Percentiles rank a stretch among this genome's conserved stretches.
phyloP scores from a whole-genome alignment of 2,329 filamentous ascomycete species.

The Fusarium sterilihyphosum region DNA sequence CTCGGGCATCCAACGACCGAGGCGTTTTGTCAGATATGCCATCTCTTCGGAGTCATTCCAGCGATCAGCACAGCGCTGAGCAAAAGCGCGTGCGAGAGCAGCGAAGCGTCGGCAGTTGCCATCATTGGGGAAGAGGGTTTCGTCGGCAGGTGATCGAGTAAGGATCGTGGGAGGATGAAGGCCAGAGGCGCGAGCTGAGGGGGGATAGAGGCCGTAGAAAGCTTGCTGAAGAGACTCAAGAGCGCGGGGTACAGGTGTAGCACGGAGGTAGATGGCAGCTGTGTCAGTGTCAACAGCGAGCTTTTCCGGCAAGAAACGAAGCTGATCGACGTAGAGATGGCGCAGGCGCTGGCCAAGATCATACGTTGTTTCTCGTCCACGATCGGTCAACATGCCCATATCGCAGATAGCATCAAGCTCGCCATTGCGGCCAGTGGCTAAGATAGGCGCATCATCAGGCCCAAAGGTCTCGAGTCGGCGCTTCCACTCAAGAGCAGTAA shows the following conservation, averaged over 20 bases:
- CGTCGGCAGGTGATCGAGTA: constrained; percentile 71
- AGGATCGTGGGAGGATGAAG: constrained; percentile 74
- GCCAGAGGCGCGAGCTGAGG: constrained; percentile 51
- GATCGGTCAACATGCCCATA: constrained; percentile 79
- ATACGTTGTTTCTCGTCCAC: constrained; percentile 76
- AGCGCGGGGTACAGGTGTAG: constrained; percentile 79
- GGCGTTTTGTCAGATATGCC: constrained; percentile 79
- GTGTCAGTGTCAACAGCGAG: constrained; percentile 63
- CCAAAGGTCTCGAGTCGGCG: constrained; percentile 87
- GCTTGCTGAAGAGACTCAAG: constrained; percentile 81
- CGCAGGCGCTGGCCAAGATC: constrained; percentile 74
- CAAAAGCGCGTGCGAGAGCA: constrained; percentile 75
- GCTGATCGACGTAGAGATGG: constrained; percentile 77
- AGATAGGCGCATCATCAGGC: constrained; percentile 71
- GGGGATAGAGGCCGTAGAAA: constrained; percentile 79
- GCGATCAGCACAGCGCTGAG: constrained; percentile 73
- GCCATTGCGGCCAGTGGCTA: constrained; percentile 73
- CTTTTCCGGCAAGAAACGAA: constrained; percentile 73
- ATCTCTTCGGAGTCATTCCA: constrained; percentile 86
- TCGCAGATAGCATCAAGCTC: constrained; percentile 86
- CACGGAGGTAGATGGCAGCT: constrained; percentile 75
- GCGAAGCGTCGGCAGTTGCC: constrained; percentile 77
- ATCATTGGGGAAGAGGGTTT: constrained; percentile 85
- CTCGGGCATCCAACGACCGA: constrained; percentile 87
- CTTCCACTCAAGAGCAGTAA: constrained; percentile 66